Base-by-base conservation (phyloP, 1,284 basidiomycete genomes). In the Heterobasidion annosum region DNA sequence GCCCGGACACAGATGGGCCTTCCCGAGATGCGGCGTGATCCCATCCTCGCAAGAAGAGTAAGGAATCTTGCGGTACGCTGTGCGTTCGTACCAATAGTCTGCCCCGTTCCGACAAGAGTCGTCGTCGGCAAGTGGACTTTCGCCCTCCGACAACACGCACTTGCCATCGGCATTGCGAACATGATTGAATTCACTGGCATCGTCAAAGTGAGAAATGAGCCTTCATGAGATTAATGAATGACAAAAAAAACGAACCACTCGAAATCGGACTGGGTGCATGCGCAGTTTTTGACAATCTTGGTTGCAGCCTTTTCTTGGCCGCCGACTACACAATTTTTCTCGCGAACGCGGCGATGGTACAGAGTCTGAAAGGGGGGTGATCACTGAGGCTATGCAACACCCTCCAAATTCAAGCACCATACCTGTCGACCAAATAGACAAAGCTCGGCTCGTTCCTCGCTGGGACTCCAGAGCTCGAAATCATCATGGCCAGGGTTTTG, bases 381-480 rank as follows among this genome's bases (percentile, higher is more conserved):
- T 9, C 3, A 51, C 34, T 19, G 8, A 45, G 35, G 15, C 34
- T 9, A 9, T 25, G 5, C 15, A 48, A 45, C 10, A 10, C n/a
- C n/a, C 12, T 40, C 7, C 12, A 10, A 40, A 3, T 7, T 40
- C 37, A 40, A 7, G 43, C 15, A 33, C 57, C 72, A 47, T 54
- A 90, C 91, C 77, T 88, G 86, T 58, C 88, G 79, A 33, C 94
- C 94, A 63, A 97, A 98, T 13, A 98, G 67, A 70, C 90, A 92
- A 54, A 74, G 70, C 67, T 93, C 88, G 25, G 75, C 70, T 2
- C 94, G 81, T 52, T 84, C 82, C 65, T 94, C 87, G 56, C 88
- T 89, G 0, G 94, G 94, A 67, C 88, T 92, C 94, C 95, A 98
- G 3, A 95, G 70, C 68, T 97, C 94, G 65, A 97, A 98, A 69